These are phyloP conservation scores for Rachicladosporium sp. DNA, from an alignment of 2,329 filamentous ascomycete genomes.

Conservation along the genomic window DNA sequence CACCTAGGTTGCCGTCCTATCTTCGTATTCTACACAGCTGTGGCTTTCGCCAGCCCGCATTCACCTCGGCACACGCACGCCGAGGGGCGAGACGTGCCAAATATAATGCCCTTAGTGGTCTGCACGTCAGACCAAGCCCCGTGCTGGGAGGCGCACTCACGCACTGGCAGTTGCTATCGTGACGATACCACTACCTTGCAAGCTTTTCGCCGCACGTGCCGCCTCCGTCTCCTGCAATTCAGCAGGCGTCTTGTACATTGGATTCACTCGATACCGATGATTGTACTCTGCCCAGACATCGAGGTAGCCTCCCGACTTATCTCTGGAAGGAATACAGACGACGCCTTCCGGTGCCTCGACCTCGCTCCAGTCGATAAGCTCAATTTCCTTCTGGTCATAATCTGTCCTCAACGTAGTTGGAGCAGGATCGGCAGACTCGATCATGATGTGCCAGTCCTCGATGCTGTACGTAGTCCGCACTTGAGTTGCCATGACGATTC, in stretches of 20 bases:
- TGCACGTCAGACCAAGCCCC: too few species aligned
- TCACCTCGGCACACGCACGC: background rate
- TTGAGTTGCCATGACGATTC: conserved; percentile 2
- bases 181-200: too few species aligned
- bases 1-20: too few species aligned
- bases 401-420: background rate
- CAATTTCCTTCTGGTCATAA: background rate
- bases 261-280: conserved; percentile 1
- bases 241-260: background rate
- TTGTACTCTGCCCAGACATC: conserved; percentile 1
- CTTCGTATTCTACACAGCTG: too few species aligned
- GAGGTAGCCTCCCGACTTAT: background rate
- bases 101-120: too few species aligned
- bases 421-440: background rate
- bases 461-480: conserved; percentile 2
- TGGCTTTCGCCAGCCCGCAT: too few species aligned
- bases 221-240: background rate
- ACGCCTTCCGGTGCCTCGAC: background rate
- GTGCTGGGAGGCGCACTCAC: too few species aligned
- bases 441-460: conserved; percentile 1
- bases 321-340: conserved; percentile 3
- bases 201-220: conserved; percentile 8
- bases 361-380: conserved; percentile 3
- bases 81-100: too few species aligned
- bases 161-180: too few species aligned